Percentiles rank a stretch among this genome's conserved stretches.
These are phyloP conservation scores for Rhinocladiella similis DNA, from an alignment of 2,329 filamentous ascomycete species.

Conservation along the genomic window DNA sequence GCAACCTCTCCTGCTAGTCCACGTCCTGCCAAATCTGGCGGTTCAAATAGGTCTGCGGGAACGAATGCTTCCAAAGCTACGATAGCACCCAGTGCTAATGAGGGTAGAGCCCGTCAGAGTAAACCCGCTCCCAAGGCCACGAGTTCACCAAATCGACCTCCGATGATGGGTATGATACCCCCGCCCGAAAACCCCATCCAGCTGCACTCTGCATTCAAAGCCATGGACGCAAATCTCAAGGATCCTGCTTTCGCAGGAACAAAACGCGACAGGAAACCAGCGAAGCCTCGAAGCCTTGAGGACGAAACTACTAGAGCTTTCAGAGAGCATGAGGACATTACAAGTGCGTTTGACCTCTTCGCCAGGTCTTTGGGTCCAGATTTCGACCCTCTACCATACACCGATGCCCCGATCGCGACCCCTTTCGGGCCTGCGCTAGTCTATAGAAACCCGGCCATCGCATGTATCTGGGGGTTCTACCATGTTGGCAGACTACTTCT, in stretches of 20 bases:
- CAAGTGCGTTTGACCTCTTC: constrained; percentile 43
- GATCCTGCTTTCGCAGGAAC: constrained; percentile 33
- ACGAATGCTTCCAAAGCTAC: constrained; percentile 17
- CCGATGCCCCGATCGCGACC: constrained; percentile 61
- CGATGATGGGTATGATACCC: constrained; percentile 53
- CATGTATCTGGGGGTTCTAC: constrained; percentile 82
- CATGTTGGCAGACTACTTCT: constrained; percentile 82
- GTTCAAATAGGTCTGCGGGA: constrained; percentile 20
- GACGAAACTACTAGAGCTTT: constrained; percentile 68
- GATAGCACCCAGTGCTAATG: constrained; percentile 23
- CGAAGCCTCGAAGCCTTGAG: constrained; percentile 55
- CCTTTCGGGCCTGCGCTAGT: constrained; percentile 81
- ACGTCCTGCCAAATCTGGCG: constrained; percentile 11
- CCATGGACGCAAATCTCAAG: constrained; percentile 45
- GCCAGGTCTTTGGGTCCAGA: constrained; percentile 66
- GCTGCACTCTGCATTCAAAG: constrained; percentile 55
- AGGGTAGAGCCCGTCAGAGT: constrained; percentile 22
- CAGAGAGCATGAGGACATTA: constrained; percentile 68
- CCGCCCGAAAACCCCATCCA: constrained; percentile 38
- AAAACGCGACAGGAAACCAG: constrained; percentile 15
- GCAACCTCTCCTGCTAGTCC: neutral
- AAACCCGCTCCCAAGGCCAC: constrained; percentile 18
- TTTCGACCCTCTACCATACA: constrained; percentile 73
- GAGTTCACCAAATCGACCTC: constrained; percentile 34
- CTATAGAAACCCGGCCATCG: constrained; percentile 85